Evolutionary conservation across 495 filamentous ascomycete species (phyloP).

Genomic region (Tuber umbilicatum): DNA sequence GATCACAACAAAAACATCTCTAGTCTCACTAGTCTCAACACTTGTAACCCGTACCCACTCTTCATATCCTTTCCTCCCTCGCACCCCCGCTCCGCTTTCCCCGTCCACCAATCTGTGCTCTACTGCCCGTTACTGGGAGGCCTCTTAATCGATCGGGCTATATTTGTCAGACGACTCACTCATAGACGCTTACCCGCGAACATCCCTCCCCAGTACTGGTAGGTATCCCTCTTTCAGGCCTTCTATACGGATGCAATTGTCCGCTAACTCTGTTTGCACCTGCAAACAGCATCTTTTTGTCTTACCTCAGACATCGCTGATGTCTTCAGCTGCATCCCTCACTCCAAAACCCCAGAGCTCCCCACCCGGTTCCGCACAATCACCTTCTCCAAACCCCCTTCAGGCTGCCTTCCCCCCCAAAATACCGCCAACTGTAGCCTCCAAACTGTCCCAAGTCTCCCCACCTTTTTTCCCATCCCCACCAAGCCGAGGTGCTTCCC

Average conservation of each 20-base stretch:
- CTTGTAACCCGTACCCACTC: neutral
- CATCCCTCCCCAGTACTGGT: neutral
- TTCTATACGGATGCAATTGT: constrained; percentile 1
- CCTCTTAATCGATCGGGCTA: neutral
- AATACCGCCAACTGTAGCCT: constrained; percentile 14
- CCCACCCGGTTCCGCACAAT: constrained; percentile 11
- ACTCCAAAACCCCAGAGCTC: constrained; percentile 13
- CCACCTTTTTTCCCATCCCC: constrained; percentile 29
- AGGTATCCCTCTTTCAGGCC: neutral
- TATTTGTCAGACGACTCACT: neutral
- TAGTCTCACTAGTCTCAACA: neutral
- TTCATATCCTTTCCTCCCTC: neutral
- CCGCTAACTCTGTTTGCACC: constrained; percentile 1
- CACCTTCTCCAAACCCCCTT: constrained; percentile 16
- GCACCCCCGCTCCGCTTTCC: neutral
- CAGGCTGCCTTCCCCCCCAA: constrained; percentile 16
- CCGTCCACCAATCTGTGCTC: neutral
- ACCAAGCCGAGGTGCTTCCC: constrained; percentile 21
- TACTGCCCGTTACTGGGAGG: neutral
- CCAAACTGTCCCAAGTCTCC: constrained; percentile 27
- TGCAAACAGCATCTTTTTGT: neutral
- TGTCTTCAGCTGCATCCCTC: neutral
- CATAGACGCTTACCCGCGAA: neutral
- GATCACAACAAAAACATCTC: neutral
- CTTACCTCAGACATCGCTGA: neutral